These are phyloP conservation scores for Alternaria rosae DNA, from an alignment of 2,329 filamentous ascomycete species.

Conservation along the genomic window DNA sequence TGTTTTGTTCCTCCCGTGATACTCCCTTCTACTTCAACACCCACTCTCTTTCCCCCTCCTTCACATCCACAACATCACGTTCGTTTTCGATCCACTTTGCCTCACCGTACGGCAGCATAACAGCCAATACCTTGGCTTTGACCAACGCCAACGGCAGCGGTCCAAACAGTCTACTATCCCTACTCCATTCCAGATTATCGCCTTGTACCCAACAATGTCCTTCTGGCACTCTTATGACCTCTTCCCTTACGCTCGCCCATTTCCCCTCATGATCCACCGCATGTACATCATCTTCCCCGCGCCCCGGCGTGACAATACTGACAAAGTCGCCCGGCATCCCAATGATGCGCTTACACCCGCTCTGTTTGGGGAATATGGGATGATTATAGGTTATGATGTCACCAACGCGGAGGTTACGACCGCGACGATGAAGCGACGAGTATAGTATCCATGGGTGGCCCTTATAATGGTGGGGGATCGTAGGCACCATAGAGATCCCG, in stretches of 20 bases:
- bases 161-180: slow-evolving; percentile 87
- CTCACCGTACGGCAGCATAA: slow-evolving; percentile 31
- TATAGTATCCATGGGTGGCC: slow-evolving; percentile 31
- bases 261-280: slow-evolving; percentile 33
- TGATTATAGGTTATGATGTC: slow-evolving; percentile 83
- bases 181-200: slow-evolving; percentile 83
- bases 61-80: slow-evolving; percentile 20
- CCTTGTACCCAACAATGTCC: slow-evolving; percentile 93
- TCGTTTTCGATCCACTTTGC: slow-evolving; percentile 36
- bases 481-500: slow-evolving; percentile 91
- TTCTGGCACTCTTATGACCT: slow-evolving; percentile 79
- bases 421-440: slow-evolving; percentile 52
- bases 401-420: slow-evolving; percentile 74
- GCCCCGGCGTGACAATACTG: slow-evolving; percentile 66
- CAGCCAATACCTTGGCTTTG: slow-evolving; percentile 76
- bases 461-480: slow-evolving; percentile 58
- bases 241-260: slow-evolving; percentile 39
- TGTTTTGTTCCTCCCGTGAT: neutral
- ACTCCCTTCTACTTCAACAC: neutral
- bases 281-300: slow-evolving; percentile 33
- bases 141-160: slow-evolving; percentile 86
- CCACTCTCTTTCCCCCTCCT: slow-evolving; percentile 20
- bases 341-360: slow-evolving; percentile 78
- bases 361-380: slow-evolving; percentile 66
- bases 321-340: slow-evolving; percentile 72